Evolutionary conservation across 2,329 filamentous ascomycete genomes (phyloP), one percentile per base, ranked within the genome.

Genomic region (Hawksworthiomyces lignivorus): DNA sequence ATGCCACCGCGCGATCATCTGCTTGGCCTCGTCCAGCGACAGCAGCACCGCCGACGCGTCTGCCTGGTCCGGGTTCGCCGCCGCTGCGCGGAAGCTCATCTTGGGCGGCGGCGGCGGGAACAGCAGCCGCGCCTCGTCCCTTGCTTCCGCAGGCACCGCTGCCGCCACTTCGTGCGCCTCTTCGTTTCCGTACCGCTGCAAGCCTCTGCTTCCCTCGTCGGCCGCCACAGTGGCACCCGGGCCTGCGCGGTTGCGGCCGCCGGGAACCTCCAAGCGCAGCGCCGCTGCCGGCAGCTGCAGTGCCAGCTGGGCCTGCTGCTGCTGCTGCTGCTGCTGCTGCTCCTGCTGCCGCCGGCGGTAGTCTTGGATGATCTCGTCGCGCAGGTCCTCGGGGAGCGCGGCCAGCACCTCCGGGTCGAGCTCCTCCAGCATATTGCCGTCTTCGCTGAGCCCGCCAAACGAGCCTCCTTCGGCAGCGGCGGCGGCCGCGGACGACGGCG

Each of bases 361-460:
- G 53, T 94, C 85, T 17, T 77, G 80, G 3, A 95, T 61, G 7
- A 97, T 72, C 61, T 97, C 89, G 14, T 65, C 69, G 11, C 85
- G 78, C 35, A 94, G 75, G 35, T 94, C 86, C 50, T 84, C 80
- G 0, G 90, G 90, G 1, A 97, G 68, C 14, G 88, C 87, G 1
- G 82, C 78, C 3, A 97, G 77, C 54, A 96, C 89, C 0, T 81
- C 79, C 0, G 75, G 68, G 44, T 87, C 82, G 4, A 87, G 61
- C 31, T 75, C 69, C 36, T 71, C 68, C 1, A 66, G 48, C 6
- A 61, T 62, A 7, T 69, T 59, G 2, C 52, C 51, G 8, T 45
- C 56, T 1, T 53, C 50, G 12, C 44, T n/a, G n/a, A n/a, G n/a
- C n/a, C n/a, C n/a, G n/a, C n/a, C n/a, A n/a, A n/a, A n/a, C n/a